phyloP scores from a whole-genome alignment of 176 grass and related monocot genomes.

The Oryza meridionalis region DNA sequence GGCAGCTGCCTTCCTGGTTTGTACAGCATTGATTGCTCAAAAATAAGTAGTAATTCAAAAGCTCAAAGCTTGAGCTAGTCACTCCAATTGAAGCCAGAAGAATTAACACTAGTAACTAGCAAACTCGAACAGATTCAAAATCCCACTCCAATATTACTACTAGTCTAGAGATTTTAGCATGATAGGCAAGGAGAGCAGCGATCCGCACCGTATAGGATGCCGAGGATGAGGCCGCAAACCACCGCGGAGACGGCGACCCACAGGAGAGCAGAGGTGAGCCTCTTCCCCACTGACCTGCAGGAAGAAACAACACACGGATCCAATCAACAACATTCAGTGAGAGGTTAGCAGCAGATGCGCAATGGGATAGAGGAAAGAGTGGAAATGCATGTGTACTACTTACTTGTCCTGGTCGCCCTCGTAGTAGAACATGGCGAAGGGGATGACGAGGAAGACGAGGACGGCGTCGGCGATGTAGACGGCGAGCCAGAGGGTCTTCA shows the following conservation, averaged over 20 bases:
- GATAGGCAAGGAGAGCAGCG: neutral
- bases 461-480: constrained; percentile 88
- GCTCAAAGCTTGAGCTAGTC: neutral
- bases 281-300: constrained; percentile 79
- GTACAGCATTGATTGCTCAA: neutral
- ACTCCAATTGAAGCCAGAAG: neutral
- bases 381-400: constrained; percentile 28
- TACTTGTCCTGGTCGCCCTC: constrained; percentile 99
- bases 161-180: neutral
- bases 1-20: neutral
- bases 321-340: constrained; percentile 24
- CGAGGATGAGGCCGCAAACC: constrained; percentile 85
- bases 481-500: constrained; percentile 88
- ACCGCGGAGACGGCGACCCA: constrained; percentile 79
- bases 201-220: constrained; percentile 80
- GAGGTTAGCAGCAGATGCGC: neutral
- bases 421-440: constrained; percentile 98
- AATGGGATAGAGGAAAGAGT: neutral
- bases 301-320: constrained; percentile 21
- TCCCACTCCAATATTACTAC: neutral
- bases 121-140: neutral
- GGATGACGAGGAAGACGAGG: constrained; percentile 96
- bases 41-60: neutral
- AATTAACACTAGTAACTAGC: neutral
- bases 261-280: constrained; percentile 73